A percentile compares a stretch with the other conserved stretches of the same genome.
phyloP scores from a whole-genome alignment of 1,284 basidiomycete genomes.

The Inonotus obliquus region DNA sequence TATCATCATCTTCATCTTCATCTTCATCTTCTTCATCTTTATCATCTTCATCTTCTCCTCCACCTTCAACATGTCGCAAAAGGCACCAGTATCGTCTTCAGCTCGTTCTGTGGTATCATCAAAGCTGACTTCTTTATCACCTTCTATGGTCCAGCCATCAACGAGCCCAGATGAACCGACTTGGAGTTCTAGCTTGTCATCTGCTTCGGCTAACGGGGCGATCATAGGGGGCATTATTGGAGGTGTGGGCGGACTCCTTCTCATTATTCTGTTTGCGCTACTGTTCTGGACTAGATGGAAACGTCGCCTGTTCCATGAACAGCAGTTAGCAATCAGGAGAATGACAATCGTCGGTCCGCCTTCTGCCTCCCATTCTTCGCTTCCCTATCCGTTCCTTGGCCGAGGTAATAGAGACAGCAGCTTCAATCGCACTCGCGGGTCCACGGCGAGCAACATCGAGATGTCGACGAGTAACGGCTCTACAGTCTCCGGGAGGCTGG shows the following conservation, averaged over 20 bases:
- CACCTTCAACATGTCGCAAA: not conserved
- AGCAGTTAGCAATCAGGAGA: constrained; percentile 8
- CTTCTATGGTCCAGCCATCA: not conserved
- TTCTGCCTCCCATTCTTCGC: not conserved
- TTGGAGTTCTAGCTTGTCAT: not conserved
- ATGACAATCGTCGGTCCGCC: constrained; percentile 10
- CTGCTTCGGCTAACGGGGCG: not conserved
- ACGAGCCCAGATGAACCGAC: not conserved
- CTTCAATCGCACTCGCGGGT: not conserved
- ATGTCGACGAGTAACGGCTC: not conserved
- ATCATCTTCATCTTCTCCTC: too few species aligned
- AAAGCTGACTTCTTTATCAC: not conserved
- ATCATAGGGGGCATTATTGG: not conserved
- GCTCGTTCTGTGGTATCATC: not conserved
- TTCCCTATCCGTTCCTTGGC: not conserved
- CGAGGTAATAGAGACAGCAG: not conserved
- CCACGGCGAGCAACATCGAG: not conserved
- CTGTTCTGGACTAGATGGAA: constrained; percentile 5
- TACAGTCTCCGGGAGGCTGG: not conserved
- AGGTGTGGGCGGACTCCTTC: not conserved
- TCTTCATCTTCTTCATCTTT: too few species aligned
- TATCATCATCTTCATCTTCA: too few species aligned
- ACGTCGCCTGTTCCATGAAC: constrained; percentile 2
- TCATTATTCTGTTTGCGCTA: not conserved
- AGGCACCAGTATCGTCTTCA: not conserved